Evolutionary conservation across 140 eudicot genomes (phyloP).

Genomic region (Cichorium intybus): DNA sequence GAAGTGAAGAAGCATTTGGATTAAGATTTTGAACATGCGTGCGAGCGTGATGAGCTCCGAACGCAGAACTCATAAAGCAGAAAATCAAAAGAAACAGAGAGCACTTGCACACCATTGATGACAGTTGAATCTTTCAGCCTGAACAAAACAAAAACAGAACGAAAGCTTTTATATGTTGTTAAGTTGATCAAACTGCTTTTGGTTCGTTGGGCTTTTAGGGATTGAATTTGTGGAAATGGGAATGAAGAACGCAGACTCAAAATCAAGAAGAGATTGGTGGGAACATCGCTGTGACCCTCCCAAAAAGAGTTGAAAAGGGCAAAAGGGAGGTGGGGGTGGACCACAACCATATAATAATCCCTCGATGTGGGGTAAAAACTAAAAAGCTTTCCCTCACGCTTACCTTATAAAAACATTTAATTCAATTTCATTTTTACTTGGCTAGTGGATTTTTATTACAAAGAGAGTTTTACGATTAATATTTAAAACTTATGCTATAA

Average conservation of each 20-base stretch:
- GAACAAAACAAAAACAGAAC: not conserved
- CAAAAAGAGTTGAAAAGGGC: slow-evolving; percentile 25
- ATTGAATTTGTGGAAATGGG: slow-evolving; percentile 11
- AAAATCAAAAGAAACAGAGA: slow-evolving; percentile 28
- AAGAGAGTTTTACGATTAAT: no score
- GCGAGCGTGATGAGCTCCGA: slow-evolving; percentile 11
- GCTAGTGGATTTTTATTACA: no score
- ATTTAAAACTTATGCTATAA: no score
- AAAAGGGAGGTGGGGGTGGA: not conserved
- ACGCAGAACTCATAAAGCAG: not conserved
- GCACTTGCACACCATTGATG: slow-evolving; percentile 37
- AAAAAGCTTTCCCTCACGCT: not conserved
- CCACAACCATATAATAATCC: slow-evolving; percentile 17
- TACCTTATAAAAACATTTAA: not conserved
- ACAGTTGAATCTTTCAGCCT: not conserved
- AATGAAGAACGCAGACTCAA: slow-evolving; percentile 11
- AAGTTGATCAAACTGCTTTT: not conserved
- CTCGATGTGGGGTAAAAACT: not conserved
- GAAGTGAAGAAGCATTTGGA: slow-evolving; percentile 34
- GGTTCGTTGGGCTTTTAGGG: slow-evolving; percentile 16
- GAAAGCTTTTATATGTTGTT: slow-evolving; percentile 18
- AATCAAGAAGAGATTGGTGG: slow-evolving; percentile 26
- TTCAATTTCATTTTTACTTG: no score
- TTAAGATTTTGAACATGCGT: slow-evolving; percentile 5
- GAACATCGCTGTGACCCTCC: slow-evolving; percentile 22